Evolutionary conservation across 306 rosid genomes (phyloP).

Genomic region (Cucurbita argyrosperma): DNA sequence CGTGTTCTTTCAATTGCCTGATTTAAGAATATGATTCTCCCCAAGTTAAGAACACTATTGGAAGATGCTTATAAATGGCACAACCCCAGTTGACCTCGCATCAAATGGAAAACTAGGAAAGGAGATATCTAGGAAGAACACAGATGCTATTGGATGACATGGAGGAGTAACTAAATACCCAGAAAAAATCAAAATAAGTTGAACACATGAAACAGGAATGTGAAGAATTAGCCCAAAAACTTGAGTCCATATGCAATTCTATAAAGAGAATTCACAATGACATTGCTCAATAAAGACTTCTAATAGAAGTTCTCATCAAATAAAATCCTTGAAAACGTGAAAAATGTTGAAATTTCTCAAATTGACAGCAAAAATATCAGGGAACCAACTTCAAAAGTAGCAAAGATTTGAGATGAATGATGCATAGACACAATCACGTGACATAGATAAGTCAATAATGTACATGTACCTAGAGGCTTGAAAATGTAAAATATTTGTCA

Average conservation of each 20-base stretch:
- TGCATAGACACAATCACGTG: neutral
- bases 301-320: neutral
- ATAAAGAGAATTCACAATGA: neutral
- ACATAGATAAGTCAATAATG: neutral
- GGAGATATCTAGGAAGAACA: neutral
- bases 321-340: neutral
- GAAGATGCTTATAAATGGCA: neutral
- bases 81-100: neutral
- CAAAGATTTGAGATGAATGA: neutral
- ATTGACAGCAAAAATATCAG: neutral
- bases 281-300: neutral
- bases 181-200: neutral
- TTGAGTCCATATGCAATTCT: neutral
- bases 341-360: neutral
- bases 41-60: neutral
- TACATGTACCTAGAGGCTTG: neutral
- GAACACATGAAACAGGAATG: neutral
- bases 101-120: neutral
- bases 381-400: neutral
- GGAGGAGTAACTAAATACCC: neutral
- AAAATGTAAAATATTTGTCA: neutral
- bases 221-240: neutral
- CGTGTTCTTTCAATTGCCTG: conserved; percentile 79
- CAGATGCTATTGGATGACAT: neutral
- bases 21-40: neutral